phyloP scores from a whole-genome alignment of 163 green algal species.

The Coccomyxa subellipsoidea region DNA sequence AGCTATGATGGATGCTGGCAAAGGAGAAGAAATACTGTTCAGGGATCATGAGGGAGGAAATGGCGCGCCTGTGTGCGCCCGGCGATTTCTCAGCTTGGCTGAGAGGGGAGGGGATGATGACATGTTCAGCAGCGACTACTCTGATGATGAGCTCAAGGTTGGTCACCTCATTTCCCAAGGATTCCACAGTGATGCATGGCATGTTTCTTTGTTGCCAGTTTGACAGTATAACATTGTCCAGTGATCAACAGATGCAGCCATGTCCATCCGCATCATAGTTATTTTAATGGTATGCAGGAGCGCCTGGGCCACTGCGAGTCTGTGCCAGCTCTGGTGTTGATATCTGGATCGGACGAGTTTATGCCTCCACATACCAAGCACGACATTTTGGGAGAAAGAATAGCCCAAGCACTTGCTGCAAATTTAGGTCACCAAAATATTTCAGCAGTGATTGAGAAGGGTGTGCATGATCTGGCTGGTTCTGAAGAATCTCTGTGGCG shows the following conservation, averaged over 20 bases:
- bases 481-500: neutral
- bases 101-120: constrained; percentile 67
- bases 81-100: constrained; percentile 51
- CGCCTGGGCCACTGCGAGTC: neutral
- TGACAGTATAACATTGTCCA: too few relatives aligned
- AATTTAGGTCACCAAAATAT: neutral
- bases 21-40: constrained; percentile 52
- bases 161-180: neutral
- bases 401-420: neutral
- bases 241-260: neutral
- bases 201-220: too few relatives aligned
- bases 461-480: constrained; percentile 1
- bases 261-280: too few relatives aligned
- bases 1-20: constrained; percentile 39
- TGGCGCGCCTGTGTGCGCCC: constrained; percentile 55
- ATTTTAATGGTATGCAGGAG: neutral
- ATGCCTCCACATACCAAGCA: neutral
- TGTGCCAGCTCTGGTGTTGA: neutral
- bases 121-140: constrained; percentile 65
- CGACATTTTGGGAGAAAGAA: neutral
- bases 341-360: neutral
- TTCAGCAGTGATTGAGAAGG: neutral
- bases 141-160: constrained; percentile 48
- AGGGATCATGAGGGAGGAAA: constrained; percentile 24
- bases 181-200: too few relatives aligned